Evolutionary conservation across 495 filamentous ascomycete genomes (phyloP), one percentile per base, ranked within the genome.

Genomic region (Penicillium manginii): DNA sequence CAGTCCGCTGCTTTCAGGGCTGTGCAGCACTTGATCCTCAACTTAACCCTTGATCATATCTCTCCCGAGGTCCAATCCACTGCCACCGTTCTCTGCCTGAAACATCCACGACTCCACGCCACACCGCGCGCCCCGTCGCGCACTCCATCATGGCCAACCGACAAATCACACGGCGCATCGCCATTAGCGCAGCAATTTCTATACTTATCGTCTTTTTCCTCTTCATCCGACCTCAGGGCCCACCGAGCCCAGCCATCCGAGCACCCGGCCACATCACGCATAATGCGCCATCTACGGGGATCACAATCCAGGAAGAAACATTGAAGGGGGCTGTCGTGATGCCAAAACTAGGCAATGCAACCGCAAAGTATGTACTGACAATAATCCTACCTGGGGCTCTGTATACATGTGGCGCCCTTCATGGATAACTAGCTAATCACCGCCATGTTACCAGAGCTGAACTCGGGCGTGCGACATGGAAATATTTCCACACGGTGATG

Each of bases 401-500:
- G 11, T 37, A n/a, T n/a, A 5, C 14, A 14, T 3, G 9, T 10
- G 2, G 26, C 7, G 0, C 15, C 35, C 15, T 37, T 12, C 35
- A 14, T n/a, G 12, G 4, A 37, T 10, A 37, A 10, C 35, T n/a
- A 14, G 35, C 50, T 48, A 19, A 18, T 48, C 3, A 15, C 31
- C 35, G 9, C 9, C 6, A 29, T 37, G 23, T 32, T 45, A 45
- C 46, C 55, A 93, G 90, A 76, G 93, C 90, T 50, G 91, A 96
- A 76, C 82, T 96, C 17, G 93, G 93, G 57, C 88, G 91, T 63
- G 87, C 92, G 23, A 86, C 90, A 19, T 96, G 91, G 93, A 92
- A 93, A 67, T 86, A 96, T 62, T 85, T 98, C 66, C 94, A 98
- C 74, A 98, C 96, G 1, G 94, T 91, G 71, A 91, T 98, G 83